Percentiles rank a stretch among this genome's conserved stretches.
Evolutionary conservation across 2,329 filamentous ascomycete genomes (phyloP).

Genomic region (Claviceps sp.): DNA sequence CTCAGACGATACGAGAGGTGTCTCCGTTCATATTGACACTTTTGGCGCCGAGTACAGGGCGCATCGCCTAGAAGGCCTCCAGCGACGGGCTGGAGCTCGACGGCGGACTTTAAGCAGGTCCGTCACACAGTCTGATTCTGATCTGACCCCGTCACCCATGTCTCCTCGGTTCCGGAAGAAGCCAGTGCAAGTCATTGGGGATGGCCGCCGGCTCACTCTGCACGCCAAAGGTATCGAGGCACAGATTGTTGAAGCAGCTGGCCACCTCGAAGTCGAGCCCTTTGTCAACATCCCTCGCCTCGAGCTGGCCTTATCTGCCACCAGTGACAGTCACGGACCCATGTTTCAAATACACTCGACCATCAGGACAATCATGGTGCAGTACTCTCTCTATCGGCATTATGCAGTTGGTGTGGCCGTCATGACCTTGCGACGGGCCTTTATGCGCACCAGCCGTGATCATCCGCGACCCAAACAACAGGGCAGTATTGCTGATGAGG

Average conservation of each 20-base stretch:
- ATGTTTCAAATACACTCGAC: constrained; percentile 78
- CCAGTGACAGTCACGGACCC: constrained; percentile 75
- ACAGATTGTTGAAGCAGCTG: constrained; percentile 76
- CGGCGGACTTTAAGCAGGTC: constrained; percentile 64
- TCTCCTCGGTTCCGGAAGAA: constrained; percentile 35
- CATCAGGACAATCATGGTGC: constrained; percentile 63
- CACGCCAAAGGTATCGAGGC: constrained; percentile 77
- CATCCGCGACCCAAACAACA: constrained; percentile 19
- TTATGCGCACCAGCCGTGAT: constrained; percentile 39
- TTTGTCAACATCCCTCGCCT: constrained; percentile 79
- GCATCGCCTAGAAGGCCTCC: constrained; percentile 55
- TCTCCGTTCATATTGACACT: constrained; percentile 74
- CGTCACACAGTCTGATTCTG: constrained; percentile 54
- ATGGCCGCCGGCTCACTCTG: constrained; percentile 70
- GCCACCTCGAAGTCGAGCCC: constrained; percentile 72
- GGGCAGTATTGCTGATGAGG: constrained; percentile 12
- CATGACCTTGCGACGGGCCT: constrained; percentile 60
- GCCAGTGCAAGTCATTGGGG: constrained; percentile 42
- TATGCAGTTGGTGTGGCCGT: constrained; percentile 77
- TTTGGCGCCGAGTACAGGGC: constrained; percentile 84
- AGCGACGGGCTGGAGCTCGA: constrained; percentile 40
- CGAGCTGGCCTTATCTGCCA: constrained; percentile 73
- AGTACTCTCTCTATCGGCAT: constrained; percentile 89
- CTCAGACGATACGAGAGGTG: constrained; percentile 66
- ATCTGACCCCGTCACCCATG: constrained; percentile 28